A percentile compares a stretch with the other conserved stretches of the same genome.
These are phyloP conservation scores for Rhizopogon vulgaris DNA, from an alignment of 768 basidiomycete species.

Conservation along the genomic window DNA sequence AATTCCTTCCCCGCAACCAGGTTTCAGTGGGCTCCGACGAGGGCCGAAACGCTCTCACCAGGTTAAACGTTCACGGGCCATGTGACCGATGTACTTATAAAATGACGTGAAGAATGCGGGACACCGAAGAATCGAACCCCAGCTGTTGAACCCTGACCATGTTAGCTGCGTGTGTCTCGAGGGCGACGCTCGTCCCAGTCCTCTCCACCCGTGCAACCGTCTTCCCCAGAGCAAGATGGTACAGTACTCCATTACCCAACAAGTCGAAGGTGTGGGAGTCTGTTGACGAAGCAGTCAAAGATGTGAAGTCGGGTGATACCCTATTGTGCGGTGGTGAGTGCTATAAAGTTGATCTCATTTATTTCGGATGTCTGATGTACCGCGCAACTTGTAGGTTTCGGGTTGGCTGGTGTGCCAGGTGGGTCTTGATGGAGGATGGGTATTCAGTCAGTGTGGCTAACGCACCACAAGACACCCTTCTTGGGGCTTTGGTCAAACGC, in stretches of 20 bases:
- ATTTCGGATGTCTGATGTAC: background rate
- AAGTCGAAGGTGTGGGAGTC: slow-evolving; percentile 72
- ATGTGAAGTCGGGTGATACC: slow-evolving; percentile 73
- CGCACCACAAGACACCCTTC: slow-evolving; percentile 63
- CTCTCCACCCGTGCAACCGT: slow-evolving; percentile 11
- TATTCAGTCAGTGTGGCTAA: background rate
- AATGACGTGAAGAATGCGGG: background rate
- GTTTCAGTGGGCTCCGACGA: slow-evolving; percentile 12
- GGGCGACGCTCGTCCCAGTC: slow-evolving; percentile 10
- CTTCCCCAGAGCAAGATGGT: slow-evolving; percentile 12
- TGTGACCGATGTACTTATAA: slow-evolving; percentile 5
- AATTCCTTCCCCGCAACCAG: background rate
- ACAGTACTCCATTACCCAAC: slow-evolving; percentile 29
- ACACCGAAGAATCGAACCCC: background rate
- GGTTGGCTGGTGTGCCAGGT: slow-evolving; percentile 86
- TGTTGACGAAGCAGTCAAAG: slow-evolving; percentile 77
- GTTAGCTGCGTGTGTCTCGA: slow-evolving; percentile 14
- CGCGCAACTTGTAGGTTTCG: slow-evolving; percentile 57
- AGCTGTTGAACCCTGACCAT: slow-evolving; percentile 9
- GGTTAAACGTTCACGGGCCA: background rate
- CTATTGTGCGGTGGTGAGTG: slow-evolving; percentile 76
- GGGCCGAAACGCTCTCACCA: slow-evolving; percentile 13
- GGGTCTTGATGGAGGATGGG: slow-evolving; percentile 4
- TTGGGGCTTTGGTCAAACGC: slow-evolving; percentile 68
- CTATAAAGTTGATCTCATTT: background rate